These are phyloP conservation scores for Apiotrichum veenhuisii DNA, from an alignment of 1,284 basidiomycete genomes.

Conservation along the genomic window DNA sequence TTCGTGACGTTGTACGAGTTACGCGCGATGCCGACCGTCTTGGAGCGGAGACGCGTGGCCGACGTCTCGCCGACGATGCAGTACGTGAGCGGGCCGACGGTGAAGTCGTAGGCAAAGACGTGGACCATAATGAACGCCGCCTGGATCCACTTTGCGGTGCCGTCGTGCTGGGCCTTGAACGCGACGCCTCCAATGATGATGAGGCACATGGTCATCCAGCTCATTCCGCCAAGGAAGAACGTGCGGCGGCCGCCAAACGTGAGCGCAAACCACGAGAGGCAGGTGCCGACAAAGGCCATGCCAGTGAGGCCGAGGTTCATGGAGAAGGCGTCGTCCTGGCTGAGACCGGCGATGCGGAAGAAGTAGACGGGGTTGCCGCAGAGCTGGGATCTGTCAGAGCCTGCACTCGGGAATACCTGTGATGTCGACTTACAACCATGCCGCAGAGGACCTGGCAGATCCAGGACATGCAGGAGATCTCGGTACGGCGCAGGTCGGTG, in stretches of 20 bases:
- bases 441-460: conserved; percentile 26
- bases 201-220: conserved; percentile 46
- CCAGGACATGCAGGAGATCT: conserved; percentile 15
- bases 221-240: conserved; percentile 51
- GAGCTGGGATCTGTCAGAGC: conserved; percentile 5
- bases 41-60: conserved; percentile 50
- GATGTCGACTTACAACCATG: conserved; percentile 14
- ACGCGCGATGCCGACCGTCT: conserved; percentile 52
- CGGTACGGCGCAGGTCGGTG: conserved; percentile 20
- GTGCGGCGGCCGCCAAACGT: conserved; percentile 48
- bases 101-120: conserved; percentile 28
- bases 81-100: conserved; percentile 36
- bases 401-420: background rate
- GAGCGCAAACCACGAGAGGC: conserved; percentile 44
- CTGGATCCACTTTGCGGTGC: conserved; percentile 15
- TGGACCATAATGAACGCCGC: conserved; percentile 25
- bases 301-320: conserved; percentile 45
- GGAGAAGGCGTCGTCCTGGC: conserved; percentile 15
- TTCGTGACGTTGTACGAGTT: conserved; percentile 48
- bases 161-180: conserved; percentile 3
- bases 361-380: conserved; percentile 25
- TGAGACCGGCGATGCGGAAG: conserved; percentile 24
- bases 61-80: conserved; percentile 49
- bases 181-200: conserved; percentile 48
- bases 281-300: conserved; percentile 46